These are phyloP conservation scores for Colletotrichum sp. DNA, from an alignment of 2,329 filamentous ascomycete genomes.

Conservation along the genomic window DNA sequence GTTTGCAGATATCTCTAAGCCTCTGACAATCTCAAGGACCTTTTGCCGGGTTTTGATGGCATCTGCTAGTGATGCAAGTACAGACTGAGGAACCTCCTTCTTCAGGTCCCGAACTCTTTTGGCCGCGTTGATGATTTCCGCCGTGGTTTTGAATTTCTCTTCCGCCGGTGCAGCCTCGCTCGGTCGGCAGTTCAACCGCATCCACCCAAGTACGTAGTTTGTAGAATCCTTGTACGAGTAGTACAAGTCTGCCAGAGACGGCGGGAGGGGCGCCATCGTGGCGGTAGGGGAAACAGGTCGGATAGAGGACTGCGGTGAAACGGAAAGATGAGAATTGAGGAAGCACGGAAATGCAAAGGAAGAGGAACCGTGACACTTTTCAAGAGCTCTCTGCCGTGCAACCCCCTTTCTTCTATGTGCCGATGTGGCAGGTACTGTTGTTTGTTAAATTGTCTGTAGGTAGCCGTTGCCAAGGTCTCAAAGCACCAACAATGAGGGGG, in stretches of 20 bases:
- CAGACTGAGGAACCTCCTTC: neutral
- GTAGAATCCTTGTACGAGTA: neutral
- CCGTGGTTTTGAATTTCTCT: neutral
- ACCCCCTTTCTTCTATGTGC: neutral
- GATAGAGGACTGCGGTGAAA: neutral
- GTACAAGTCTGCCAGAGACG: neutral
- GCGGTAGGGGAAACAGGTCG: neutral
- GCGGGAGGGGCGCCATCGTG: neutral
- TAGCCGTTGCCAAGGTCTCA: neutral
- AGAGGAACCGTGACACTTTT: neutral
- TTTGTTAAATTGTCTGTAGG: neutral
- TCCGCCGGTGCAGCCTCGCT: neutral
- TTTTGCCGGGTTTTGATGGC: neutral
- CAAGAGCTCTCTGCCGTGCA: neutral
- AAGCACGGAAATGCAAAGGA: fast-evolving
- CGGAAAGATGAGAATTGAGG: neutral
- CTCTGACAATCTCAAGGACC: neutral
- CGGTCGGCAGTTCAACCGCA: neutral
- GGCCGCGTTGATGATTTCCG: neutral
- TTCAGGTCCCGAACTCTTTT: neutral
- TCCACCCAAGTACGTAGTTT: neutral
- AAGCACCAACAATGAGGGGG: neutral
- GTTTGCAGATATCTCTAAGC: neutral
- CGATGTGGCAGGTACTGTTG: neutral
- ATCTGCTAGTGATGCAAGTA: neutral